Evolutionary conservation across 257 asterid genomes (phyloP), one percentile per base, ranked within the genome.

Genomic region (Gardenia jasminoides): DNA sequence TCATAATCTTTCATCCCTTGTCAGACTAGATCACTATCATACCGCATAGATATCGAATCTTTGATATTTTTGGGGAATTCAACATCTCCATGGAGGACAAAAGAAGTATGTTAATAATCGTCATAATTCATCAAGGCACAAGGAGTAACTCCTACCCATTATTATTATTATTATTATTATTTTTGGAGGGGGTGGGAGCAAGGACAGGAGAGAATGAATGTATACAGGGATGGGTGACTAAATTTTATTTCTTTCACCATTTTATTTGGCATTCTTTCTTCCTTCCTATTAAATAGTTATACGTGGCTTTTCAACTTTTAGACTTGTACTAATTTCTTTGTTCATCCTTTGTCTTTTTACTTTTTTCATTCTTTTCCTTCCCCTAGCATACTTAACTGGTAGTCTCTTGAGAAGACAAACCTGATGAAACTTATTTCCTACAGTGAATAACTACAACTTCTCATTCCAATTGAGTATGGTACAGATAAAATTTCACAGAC

Each of bases 11-110:
- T 79, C 77, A 47, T 78, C 70, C 68, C 73, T 48, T 69, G 22
- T 70, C 59, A 70, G 13, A 70, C 30, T 46, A 70, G 70, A 77
- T 66, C 44, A 77, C 19, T 72, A 75, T 68, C 80, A 44, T 50
- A 59, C 74, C 22, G 74, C 61, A 80, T 73, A 48, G 39, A 58
- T 33, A 69, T 44, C 80, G 76, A 69, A 43, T 80, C 77, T 69
- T 50, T 48, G 33, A 70, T 9, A 70, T 47, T 47, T 68, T 24
- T 47, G 61, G 70, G 56, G 33, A 36, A 75, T 13, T 39, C 50
- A 70, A 79, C 70, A 68, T 36, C 17, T 62, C 67, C 74, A 59
- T 33, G n/a, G 71, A 76, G 19, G 30, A 76, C 16, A 79, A 79
- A 66, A 28, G 73, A 10, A 47, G 80, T 50, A 56, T 74, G 72